Conservation (phyloP, 2,329 filamentous ascomycete species). For the Chrysoporthe deuterocubensis region DNA sequence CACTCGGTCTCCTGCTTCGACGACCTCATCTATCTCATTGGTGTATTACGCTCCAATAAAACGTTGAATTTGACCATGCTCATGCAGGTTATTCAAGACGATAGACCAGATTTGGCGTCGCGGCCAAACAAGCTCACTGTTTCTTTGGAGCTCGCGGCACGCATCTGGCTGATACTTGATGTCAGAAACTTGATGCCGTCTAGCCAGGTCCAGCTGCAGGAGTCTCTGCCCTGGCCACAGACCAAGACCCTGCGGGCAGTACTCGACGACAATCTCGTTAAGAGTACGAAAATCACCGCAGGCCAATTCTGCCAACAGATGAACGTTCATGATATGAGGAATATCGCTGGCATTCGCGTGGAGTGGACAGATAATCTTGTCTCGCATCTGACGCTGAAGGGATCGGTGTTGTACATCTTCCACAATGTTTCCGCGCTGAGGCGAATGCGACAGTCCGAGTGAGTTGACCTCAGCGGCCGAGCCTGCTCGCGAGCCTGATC, state of each 20-base stretch:
- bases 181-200: conserved; percentile 3
- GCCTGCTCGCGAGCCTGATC: too few species aligned
- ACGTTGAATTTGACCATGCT: background rate
- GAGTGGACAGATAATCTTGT: background rate
- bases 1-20: background rate
- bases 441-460: conserved; percentile 1
- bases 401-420: background rate
- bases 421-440: conserved; percentile 1
- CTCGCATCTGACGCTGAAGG: background rate
- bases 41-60: background rate
- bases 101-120: background rate
- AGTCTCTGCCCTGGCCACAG: background rate
- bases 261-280: background rate
- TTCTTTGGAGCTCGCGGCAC: background rate
- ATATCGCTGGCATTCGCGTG: background rate
- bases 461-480: background rate
- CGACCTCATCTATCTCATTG: background rate
- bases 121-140: background rate
- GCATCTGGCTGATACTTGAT: background rate
- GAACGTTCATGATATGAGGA: conserved; percentile 1
- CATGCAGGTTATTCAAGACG: background rate
- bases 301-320: conserved; percentile 1
- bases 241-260: background rate
- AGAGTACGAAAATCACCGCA: background rate
- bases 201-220: background rate